A percentile compares a stretch with the other conserved stretches of the same genome.
Conservation (phyloP, 2,329 filamentous ascomycete species). For the Colletotrichum chlorophyti region DNA sequence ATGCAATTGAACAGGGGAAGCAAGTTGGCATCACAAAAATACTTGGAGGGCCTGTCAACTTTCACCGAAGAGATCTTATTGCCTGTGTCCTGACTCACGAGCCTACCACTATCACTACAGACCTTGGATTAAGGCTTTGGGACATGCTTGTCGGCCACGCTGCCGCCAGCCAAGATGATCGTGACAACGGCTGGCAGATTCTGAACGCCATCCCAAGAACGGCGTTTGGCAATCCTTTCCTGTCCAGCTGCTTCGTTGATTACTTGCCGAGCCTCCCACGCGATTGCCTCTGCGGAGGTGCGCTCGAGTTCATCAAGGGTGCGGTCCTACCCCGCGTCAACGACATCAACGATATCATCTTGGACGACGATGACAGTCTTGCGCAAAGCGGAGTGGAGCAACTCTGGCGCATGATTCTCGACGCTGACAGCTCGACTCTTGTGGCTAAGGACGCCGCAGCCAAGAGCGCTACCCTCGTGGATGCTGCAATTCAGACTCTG, state of each 20-base stretch:
- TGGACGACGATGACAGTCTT: constrained; percentile 59
- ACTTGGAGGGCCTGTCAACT: constrained; percentile 55
- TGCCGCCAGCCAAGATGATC: constrained; percentile 65
- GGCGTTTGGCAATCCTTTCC: constrained; percentile 60
- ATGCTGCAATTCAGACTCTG: constrained; percentile 71
- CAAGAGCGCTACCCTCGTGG: constrained; percentile 48
- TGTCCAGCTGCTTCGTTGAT: constrained; percentile 58
- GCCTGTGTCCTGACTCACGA: constrained; percentile 64
- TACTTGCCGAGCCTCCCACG: constrained; percentile 65
- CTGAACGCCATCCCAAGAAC: constrained; percentile 57
- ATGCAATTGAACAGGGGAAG: constrained; percentile 53
- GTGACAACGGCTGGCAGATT: constrained; percentile 73
- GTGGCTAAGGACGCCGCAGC: constrained; percentile 46
- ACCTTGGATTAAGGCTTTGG: constrained; percentile 73
- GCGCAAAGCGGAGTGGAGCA: constrained; percentile 68
- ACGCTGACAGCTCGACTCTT: constrained; percentile 68
- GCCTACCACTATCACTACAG: constrained; percentile 66
- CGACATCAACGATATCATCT: constrained; percentile 48
- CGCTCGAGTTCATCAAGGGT: constrained; percentile 68
- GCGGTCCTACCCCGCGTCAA: constrained; percentile 55
- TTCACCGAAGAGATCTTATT: constrained; percentile 64
- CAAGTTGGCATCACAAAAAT: constrained; percentile 49
- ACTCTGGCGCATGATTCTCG: constrained; percentile 84
- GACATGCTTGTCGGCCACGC: constrained; percentile 71
- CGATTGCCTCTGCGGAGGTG: constrained; percentile 63